A percentile compares a stretch with the other conserved stretches of the same genome.
These are phyloP conservation scores for Cajanus cajan DNA, from an alignment of 306 rosid species.

Conservation along the genomic window DNA sequence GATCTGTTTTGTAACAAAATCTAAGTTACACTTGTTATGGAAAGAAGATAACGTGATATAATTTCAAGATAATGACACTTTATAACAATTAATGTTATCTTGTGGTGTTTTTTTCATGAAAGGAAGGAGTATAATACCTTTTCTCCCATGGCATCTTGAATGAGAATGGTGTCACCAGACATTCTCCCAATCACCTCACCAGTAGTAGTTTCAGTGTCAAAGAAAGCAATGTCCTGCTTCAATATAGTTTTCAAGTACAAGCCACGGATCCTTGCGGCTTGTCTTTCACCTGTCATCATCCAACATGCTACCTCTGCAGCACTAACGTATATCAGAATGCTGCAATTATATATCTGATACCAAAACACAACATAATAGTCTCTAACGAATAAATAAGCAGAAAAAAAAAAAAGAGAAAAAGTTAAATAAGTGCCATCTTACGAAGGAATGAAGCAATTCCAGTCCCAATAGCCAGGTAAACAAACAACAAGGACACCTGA, in stretches of 20 bases:
- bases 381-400: neutral
- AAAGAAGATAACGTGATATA: neutral
- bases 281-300: slow-evolving; percentile 95
- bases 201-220: slow-evolving; percentile 76
- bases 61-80: neutral
- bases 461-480: slow-evolving; percentile 66
- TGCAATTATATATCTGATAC: neutral
- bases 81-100: neutral
- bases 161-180: slow-evolving; percentile 94
- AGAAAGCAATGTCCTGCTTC: slow-evolving; percentile 79
- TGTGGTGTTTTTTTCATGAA: neutral
- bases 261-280: slow-evolving; percentile 71
- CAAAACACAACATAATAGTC: neutral
- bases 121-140: slow-evolving; percentile 42
- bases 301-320: slow-evolving; percentile 83
- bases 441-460: slow-evolving; percentile 75
- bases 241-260: slow-evolving; percentile 77
- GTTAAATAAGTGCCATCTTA: slow-evolving; percentile 35
- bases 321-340: neutral
- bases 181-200: slow-evolving; percentile 88
- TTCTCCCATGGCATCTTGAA: slow-evolving; percentile 93
- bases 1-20: too few relatives aligned
- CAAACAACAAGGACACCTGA: slow-evolving; percentile 59
- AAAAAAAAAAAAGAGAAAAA: too few relatives aligned
- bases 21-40: too few relatives aligned